A percentile compares a stretch with the other conserved stretches of the same genome.
Evolutionary conservation across 2,329 filamentous ascomycete genomes (phyloP).

Genomic region (Capronia americana): DNA sequence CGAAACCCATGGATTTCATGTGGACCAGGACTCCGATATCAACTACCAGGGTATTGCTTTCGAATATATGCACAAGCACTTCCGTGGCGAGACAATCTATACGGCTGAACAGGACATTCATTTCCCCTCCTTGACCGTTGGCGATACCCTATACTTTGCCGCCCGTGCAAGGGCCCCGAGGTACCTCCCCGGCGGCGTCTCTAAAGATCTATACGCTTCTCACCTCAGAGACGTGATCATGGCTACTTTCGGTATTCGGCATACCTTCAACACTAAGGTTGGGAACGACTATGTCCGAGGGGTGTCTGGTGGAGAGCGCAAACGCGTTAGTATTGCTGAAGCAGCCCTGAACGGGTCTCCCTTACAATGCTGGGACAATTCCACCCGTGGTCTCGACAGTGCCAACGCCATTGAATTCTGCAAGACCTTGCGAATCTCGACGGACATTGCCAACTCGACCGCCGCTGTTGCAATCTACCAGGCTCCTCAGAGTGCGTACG

Average conservation of each 20-base stretch:
- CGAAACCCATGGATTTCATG: slow-evolving; percentile 78
- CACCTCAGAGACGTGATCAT: slow-evolving; percentile 56
- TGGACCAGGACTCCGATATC: slow-evolving; percentile 73
- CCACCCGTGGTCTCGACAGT: slow-evolving; percentile 60
- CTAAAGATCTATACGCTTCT: slow-evolving; percentile 51
- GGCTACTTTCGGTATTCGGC: slow-evolving; percentile 59
- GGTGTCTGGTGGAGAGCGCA: slow-evolving; percentile 67
- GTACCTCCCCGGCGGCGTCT: slow-evolving; percentile 46
- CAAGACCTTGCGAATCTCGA: slow-evolving; percentile 57
- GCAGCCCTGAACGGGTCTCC: slow-evolving; percentile 54
- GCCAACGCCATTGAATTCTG: slow-evolving; percentile 66
- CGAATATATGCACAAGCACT: slow-evolving; percentile 67
- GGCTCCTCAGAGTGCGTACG: slow-evolving; percentile 58
- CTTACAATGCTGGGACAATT: slow-evolving; percentile 55
- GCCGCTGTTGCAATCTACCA: slow-evolving; percentile 67
- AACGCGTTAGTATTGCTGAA: slow-evolving; percentile 68
- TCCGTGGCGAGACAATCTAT: slow-evolving; percentile 85
- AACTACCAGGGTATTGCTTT: slow-evolving; percentile 71
- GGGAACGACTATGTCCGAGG: slow-evolving; percentile 66
- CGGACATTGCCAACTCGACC: slow-evolving; percentile 58
- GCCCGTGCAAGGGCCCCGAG: slow-evolving; percentile 59
- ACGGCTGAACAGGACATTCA: slow-evolving; percentile 83
- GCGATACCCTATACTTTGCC: slow-evolving; percentile 61
- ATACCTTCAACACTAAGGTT: slow-evolving; percentile 56
- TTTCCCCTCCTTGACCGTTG: slow-evolving; percentile 76